Evolutionary conservation across 331 rosid species (phyloP).

Genomic region (Erythrophleum ivorense): DNA sequence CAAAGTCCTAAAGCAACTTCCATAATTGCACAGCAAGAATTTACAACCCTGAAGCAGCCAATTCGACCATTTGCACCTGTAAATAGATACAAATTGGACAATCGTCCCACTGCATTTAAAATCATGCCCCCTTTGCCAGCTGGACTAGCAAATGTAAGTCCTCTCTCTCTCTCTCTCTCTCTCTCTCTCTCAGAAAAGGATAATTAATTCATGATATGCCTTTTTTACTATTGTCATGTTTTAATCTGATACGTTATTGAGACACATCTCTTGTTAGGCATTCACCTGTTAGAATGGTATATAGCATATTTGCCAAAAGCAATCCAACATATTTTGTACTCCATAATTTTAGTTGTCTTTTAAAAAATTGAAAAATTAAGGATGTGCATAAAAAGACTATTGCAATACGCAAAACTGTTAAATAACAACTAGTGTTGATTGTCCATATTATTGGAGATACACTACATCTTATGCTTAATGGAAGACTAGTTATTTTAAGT

Average conservation of each 20-base stretch:
- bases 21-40: conserved; percentile 54
- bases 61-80: conserved; percentile 57
- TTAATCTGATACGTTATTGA: conserved; percentile 1
- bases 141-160: conserved; percentile 82
- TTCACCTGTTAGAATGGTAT: conserved; percentile 24
- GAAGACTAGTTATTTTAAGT: background rate
- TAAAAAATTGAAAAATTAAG: conserved; percentile 15
- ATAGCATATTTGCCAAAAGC: conserved; percentile 9
- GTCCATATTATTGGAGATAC: background rate
- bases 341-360: conserved; percentile 20
- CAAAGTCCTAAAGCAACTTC: conserved; percentile 67
- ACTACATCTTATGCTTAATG: background rate
- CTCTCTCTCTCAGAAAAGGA: conserved; percentile 24
- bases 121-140: conserved; percentile 81
- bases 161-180: conserved; percentile 35
- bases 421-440: background rate
- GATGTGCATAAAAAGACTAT: background rate
- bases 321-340: background rate
- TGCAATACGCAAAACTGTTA: background rate
- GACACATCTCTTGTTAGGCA: conserved; percentile 5
- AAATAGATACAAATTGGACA: conserved; percentile 83
- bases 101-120: conserved; percentile 80
- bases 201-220: background rate
- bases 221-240: conserved; percentile 6
- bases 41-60: conserved; percentile 61